Conservation (phyloP, 2,329 filamentous ascomycete species). For the Fusarium sp. region DNA sequence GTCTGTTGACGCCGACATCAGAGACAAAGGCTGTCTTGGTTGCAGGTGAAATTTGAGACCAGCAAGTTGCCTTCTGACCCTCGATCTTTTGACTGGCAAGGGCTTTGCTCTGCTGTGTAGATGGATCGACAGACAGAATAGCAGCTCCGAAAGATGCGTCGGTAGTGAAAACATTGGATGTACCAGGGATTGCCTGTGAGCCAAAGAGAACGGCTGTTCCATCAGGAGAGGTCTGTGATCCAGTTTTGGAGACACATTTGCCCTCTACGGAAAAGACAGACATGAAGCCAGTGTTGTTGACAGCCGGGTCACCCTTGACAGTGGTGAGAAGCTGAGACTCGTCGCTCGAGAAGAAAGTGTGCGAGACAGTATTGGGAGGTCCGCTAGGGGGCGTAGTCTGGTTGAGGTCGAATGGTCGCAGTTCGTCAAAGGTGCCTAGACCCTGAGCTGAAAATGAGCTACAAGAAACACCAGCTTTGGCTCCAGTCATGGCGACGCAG, state of each 20-base stretch:
- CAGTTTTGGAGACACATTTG: conserved; percentile 42
- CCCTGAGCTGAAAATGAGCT: conserved; percentile 53
- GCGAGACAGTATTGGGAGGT: conserved; percentile 68
- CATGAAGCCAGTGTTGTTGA: conserved; percentile 67
- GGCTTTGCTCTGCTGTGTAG: conserved; percentile 45
- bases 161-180: conserved; percentile 61
- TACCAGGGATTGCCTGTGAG: conserved; percentile 57
- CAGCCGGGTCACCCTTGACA: conserved; percentile 68
- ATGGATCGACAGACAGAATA: conserved; percentile 57
- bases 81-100: conserved; percentile 56
- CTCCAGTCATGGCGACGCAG: conserved; percentile 60
- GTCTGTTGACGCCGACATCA: conserved; percentile 61
- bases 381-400: conserved; percentile 69
- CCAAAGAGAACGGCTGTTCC: conserved; percentile 71
- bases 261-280: conserved; percentile 59
- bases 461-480: conserved; percentile 59
- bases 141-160: conserved; percentile 69
- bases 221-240: conserved; percentile 55
- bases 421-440: conserved; percentile 56
- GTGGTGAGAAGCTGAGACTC: conserved; percentile 63
- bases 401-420: conserved; percentile 60
- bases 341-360: conserved; percentile 68
- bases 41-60: conserved; percentile 61
- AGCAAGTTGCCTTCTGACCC: conserved; percentile 68
- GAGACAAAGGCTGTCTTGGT: conserved; percentile 68